Base-by-base conservation (phyloP, 148 eudicot species). In the Cornus florida region DNA sequence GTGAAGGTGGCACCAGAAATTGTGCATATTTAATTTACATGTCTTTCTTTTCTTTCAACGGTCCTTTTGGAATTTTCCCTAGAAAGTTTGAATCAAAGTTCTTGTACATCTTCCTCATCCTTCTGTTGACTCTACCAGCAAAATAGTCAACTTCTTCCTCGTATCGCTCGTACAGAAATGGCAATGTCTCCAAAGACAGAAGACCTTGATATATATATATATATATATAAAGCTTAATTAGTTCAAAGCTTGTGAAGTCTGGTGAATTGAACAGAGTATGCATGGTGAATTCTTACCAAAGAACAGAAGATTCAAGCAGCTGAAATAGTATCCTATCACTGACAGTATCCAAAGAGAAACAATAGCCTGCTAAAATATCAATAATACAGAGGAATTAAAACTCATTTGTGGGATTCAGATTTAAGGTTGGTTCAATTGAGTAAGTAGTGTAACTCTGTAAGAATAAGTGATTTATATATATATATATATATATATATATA, bases 301-400 rank as follows among this genome's bases (percentile, higher is more conserved):
- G 71, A 86, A 92, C 19, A 92, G 70, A 81, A 92, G 90, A 78
- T 90, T 90, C 72, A 90, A 31, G 69, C 84, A 79, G 71, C 88
- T 87, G 68, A 90, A 67, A 60, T 84, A 88, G 83, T 84, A 90
- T 64, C 93, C 93, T 48, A 87, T 24, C 59, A 77, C 12, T 59
- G 93, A 87, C 9, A 92, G 6, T 65, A 84, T 75, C 89, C 86
- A 82, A 59, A 92, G 87, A 38, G 71, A 74, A 35, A 80, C 75
- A 31, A 90, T 78, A 60, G 79, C 85, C 95, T 91, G 85, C 73
- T 28, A 83, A 83, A 39, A 24, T 3, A 53, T 43, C 48, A 43
- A 43, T 6, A 43, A 39, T 32, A 16, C 4, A 75, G 60, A 59
- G 20, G 39, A 46, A 43, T 24, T 16, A 6, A 9, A 22, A 19